Base-by-base conservation (phyloP, 73 alveolate species). In the Paramecium pentaurelia region DNA sequence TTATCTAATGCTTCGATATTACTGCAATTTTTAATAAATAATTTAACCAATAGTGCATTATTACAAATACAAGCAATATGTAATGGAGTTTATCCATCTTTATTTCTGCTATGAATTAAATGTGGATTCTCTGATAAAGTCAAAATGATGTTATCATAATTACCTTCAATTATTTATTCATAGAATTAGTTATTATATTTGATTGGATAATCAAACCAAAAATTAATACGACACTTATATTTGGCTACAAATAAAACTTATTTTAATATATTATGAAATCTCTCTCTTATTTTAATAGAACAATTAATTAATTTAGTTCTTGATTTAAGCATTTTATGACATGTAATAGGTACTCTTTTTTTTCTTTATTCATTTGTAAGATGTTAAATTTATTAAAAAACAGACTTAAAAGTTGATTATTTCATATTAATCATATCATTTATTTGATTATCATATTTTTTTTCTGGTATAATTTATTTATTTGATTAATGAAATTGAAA, bases 11-110 rank as follows among this genome's bases (percentile, higher is more conserved):
- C 87, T 18, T 73, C 87, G 16, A 37, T 73, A 34, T 73, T 34
- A 37, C 59, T 44, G 16, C 36, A 9, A 38, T 73, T 20, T 73
- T 40, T 73, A 2, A 73, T 36, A 1, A 73, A 73, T 37, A 73
- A 38, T 37, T 73, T 40, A 11, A 59, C 47, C 18, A 73, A 22
- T 3, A 44, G 47, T 4, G 47, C 58, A 73, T 73, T 73, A 37
- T 73, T 73, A 73, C 87, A 73, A 73, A 73, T 73, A 34, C 87
- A 73, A 6, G 87, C 87, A 14, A 73, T 40, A 38, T 73, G 87
- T 37, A 73, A 73, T 37, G 87, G 87, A 36, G 87, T 73, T 38
- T 73, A 40, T 8, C 87, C 87, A 30, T 37, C 87, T 12, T 73
- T 34, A 38, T 73, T 73, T 37, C 87, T 11, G 27, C 58, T 34